phyloP scores from a whole-genome alignment of 2,329 filamentous ascomycete species.

The Trematosphaeria pertusa region DNA sequence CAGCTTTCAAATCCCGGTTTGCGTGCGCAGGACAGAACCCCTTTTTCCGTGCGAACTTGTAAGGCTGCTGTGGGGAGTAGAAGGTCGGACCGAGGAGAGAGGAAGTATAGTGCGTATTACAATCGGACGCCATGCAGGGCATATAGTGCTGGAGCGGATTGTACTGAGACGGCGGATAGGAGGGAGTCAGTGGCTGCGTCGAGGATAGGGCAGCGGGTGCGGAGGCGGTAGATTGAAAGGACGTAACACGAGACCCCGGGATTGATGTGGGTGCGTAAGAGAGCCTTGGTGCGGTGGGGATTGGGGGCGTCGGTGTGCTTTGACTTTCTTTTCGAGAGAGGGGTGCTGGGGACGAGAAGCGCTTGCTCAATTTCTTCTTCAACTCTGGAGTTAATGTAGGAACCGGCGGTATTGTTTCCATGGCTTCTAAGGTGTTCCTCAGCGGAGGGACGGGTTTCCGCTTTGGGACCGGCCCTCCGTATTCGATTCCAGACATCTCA shows the following conservation, averaged over 20 bases:
- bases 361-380: slow-evolving; percentile 15
- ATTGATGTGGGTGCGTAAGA: slow-evolving; percentile 19
- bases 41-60: slow-evolving; percentile 31
- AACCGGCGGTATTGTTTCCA: slow-evolving; percentile 12
- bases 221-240: slow-evolving; percentile 31
- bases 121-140: slow-evolving; percentile 35
- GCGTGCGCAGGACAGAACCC: slow-evolving; percentile 39
- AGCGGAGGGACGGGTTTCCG: too few species aligned
- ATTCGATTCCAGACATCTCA: slow-evolving; percentile 3
- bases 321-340: slow-evolving; percentile 5
- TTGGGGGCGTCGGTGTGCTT: slow-evolving; percentile 9
- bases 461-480: not conserved
- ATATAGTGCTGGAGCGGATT: slow-evolving; percentile 39
- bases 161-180: slow-evolving; percentile 27
- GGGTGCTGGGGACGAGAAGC: slow-evolving; percentile 21
- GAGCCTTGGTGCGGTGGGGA: slow-evolving; percentile 14
- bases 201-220: slow-evolving; percentile 20
- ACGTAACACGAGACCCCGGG: slow-evolving; percentile 22
- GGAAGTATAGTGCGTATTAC: slow-evolving; percentile 33
- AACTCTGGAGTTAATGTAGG: too few species aligned
- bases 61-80: slow-evolving; percentile 36
- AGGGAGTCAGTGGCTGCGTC: slow-evolving; percentile 6
- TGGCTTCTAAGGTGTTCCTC: too few species aligned
- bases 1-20: slow-evolving; percentile 32
- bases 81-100: slow-evolving; percentile 34